phyloP scores from a whole-genome alignment of 2,329 filamentous ascomycete genomes.

The Exserohilum rostratum region DNA sequence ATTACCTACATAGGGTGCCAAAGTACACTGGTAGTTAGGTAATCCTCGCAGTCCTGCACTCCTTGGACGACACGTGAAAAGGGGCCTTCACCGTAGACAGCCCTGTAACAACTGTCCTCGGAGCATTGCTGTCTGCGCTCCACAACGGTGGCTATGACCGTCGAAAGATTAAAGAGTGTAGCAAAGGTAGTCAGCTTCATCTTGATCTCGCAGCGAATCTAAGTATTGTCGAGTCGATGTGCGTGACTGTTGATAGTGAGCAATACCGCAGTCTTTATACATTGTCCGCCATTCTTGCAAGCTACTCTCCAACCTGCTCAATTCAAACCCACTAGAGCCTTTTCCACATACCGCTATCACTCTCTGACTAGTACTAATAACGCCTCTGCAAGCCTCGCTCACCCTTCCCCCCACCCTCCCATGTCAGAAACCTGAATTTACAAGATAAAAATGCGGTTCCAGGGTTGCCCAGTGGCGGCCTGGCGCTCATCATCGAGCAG shows the following conservation, averaged over 20 bases:
- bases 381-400: no score
- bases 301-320: neutral
- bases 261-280: slow-evolving; percentile 8
- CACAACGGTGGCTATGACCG: slow-evolving; percentile 24
- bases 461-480: neutral
- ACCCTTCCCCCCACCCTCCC: neutral
- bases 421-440: neutral
- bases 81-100: slow-evolving; percentile 28
- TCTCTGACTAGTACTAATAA: no score
- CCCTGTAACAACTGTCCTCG: slow-evolving; percentile 33
- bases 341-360: no score
- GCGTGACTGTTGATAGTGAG: neutral
- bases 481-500: neutral
- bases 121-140: slow-evolving; percentile 28
- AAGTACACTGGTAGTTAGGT: slow-evolving; percentile 34
- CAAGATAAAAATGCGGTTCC: neutral
- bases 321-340: no score
- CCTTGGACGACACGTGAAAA: slow-evolving; percentile 20
- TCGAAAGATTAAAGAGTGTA: slow-evolving; percentile 11
- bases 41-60: slow-evolving; percentile 27
- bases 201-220: slow-evolving; percentile 13
- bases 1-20: slow-evolving; percentile 32
- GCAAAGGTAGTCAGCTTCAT: slow-evolving; percentile 32
- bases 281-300: neutral
- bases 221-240: slow-evolving; percentile 2